Base-by-base conservation (phyloP, 31 red algal genomes). In the Odonthalia washingtoniensis region DNA sequence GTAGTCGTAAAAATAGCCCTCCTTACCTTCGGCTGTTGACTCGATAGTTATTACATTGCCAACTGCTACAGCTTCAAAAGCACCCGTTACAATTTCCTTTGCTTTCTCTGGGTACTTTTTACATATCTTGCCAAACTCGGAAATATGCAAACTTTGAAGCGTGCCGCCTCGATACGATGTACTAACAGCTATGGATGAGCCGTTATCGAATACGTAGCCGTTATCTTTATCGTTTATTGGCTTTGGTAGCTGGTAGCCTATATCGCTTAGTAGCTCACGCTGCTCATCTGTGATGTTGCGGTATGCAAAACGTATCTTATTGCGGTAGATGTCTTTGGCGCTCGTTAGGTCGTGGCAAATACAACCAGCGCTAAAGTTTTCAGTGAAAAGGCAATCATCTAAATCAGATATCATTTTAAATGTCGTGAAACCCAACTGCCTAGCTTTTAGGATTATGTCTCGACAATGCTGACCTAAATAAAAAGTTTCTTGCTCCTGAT, bases 341-440 rank as follows among this genome's bases (percentile, higher is more conserved):
- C 6, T 6, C 2, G 3, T 6, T 3, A 5, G 5, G 2, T 2
- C 14, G 26, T 76, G 72, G 3, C 3, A 2, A 9, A 76, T 45
- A 45, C 2, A 3, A 40, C 72, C 72, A 2, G 37, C 27, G 12
- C 4, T 76, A 3, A 53, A 53, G 14, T 45, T 45, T 5, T 40
- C 31, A 4, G 2, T 76, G 5, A 40, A 76, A 40, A 76, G 35
- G 5, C 2, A 2, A 4, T 43, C 4, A 12, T 76, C 72, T 5
- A 76, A 38, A 4, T 30, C 3, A 4, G 14, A 28, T 3, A 76
- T 31, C 2, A 2, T 3, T 4, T 5, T 4, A 76, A 76, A 28
- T 31, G 72, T 76, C 3, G 72, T 43, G 37, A 76, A 53, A 39
- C 72, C 72, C 2, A 76, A 12, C 72, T 76, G 72, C 5, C 72